Conservation (phyloP, 306 rosid genomes). For the Hylodesmum podocarpum region DNA sequence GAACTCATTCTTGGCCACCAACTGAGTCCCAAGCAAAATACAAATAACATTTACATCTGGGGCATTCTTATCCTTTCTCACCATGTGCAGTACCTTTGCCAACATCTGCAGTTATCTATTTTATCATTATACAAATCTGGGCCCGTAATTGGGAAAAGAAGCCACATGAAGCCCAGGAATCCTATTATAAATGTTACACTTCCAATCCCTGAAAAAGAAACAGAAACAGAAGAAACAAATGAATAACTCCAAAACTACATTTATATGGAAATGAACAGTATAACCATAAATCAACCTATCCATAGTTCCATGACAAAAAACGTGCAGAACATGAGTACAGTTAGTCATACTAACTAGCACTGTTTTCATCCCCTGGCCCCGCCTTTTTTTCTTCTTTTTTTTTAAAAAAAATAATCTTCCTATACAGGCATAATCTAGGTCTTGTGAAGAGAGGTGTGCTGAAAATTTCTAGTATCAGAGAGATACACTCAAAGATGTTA, state of each 20-base stretch:
- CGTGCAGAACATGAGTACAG: neutral
- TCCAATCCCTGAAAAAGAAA: constrained; percentile 57
- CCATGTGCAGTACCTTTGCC: constrained; percentile 91
- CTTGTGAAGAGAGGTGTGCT: neutral
- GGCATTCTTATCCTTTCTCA: constrained; percentile 30
- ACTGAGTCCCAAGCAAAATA: neutral
- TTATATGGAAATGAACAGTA: constrained; percentile 2
- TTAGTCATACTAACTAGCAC: neutral
- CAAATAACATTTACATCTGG: constrained; percentile 14
- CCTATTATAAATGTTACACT: constrained; percentile 63
- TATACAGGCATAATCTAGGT: neutral
- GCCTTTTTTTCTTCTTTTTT: neutral
- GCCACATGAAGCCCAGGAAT: constrained; percentile 69
- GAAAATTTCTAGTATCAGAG: too few relatives aligned
- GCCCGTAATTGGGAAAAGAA: constrained; percentile 74
- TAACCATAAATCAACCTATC: neutral
- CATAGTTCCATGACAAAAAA: constrained; percentile 23
- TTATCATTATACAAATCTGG: constrained; percentile 73
- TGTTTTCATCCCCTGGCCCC: neutral
- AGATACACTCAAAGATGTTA: too few relatives aligned
- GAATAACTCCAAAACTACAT: constrained; percentile 17
- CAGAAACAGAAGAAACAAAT: constrained; percentile 12
- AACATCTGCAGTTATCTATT: constrained; percentile 73
- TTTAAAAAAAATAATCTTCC: neutral
- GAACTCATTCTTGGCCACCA: neutral